Conservation (phyloP, 352 stramenopile species). For the Phytophthora ohioensis region DNA sequence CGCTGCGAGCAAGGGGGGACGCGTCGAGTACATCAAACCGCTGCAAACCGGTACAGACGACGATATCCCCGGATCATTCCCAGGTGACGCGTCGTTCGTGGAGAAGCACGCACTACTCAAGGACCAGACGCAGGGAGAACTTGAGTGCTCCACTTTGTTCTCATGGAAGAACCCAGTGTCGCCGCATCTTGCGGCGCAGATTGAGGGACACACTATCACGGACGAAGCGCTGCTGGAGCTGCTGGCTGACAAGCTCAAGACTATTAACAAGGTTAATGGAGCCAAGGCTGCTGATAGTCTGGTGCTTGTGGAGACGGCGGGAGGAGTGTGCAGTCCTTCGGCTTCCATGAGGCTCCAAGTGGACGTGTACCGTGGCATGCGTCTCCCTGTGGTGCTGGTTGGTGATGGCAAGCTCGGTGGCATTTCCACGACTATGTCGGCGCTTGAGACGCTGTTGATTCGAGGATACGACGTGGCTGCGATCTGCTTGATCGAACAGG, state of each 20-base stretch:
- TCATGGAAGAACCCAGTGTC: slow-evolving; percentile 95
- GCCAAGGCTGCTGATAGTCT: slow-evolving; percentile 51
- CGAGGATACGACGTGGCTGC: slow-evolving; percentile 93
- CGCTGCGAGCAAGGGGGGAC: slow-evolving; percentile 16
- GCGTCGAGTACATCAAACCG: slow-evolving; percentile 96
- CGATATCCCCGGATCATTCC: slow-evolving; percentile 49
- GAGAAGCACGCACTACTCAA: slow-evolving; percentile 48
- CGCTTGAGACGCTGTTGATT: slow-evolving; percentile 93
- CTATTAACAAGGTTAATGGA: slow-evolving; percentile 43
- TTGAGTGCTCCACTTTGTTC: slow-evolving; percentile 91
- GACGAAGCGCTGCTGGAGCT: slow-evolving; percentile 88
- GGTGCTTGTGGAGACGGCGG: slow-evolving; percentile 95
- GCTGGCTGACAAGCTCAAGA: slow-evolving; percentile 65
- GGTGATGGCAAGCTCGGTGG: slow-evolving; percentile 97
- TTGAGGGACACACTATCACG: slow-evolving; percentile 89
- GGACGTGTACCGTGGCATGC: slow-evolving; percentile 93
- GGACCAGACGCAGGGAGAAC: slow-evolving; percentile 8
- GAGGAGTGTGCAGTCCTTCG: slow-evolving; percentile 93
- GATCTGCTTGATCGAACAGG: slow-evolving; percentile 86
- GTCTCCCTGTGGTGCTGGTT: slow-evolving; percentile 93
- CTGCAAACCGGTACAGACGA: slow-evolving; percentile 94
- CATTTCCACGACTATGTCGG: slow-evolving; percentile 95
- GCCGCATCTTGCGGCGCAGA: slow-evolving; percentile 91
- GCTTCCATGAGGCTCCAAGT: slow-evolving; percentile 91
- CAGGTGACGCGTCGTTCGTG: slow-evolving; percentile 91